Conservation (phyloP, 2,329 filamentous ascomycete genomes). For the Pseudopithomyces maydicus region DNA sequence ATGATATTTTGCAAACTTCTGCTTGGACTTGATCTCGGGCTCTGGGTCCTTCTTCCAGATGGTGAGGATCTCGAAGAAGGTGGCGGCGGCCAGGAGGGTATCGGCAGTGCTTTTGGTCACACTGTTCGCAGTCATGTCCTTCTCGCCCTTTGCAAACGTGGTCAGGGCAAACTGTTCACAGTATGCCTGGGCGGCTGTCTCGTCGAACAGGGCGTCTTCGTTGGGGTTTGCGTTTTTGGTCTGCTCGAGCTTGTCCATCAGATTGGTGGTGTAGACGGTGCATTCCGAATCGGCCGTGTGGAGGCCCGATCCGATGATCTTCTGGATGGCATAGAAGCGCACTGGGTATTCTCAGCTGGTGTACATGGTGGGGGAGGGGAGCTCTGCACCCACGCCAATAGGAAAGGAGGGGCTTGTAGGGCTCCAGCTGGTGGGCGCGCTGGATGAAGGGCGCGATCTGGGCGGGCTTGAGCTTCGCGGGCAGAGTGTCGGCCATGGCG, state of each 20-base stretch:
- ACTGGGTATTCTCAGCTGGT: constrained; percentile 29
- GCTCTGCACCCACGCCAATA: constrained; percentile 83
- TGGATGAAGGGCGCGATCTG: constrained; percentile 85
- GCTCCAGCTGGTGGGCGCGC: constrained; percentile 81
- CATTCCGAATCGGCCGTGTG: constrained; percentile 80
- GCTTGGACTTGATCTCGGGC: constrained; percentile 78
- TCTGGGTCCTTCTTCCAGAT: constrained; percentile 79
- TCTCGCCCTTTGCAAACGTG: constrained; percentile 83
- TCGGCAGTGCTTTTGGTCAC: constrained; percentile 91
- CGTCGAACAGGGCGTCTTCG: constrained; percentile 85
- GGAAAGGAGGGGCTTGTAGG: constrained; percentile 82
- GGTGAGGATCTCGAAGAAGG: constrained; percentile 85
- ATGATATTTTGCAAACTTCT: constrained; percentile 97
- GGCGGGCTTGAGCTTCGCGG: constrained; percentile 74
- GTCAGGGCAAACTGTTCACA: constrained; percentile 93
- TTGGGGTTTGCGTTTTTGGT: constrained; percentile 73
- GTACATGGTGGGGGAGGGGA: not conserved
- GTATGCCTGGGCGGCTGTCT: constrained; percentile 84
- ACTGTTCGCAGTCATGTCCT: constrained; percentile 79
- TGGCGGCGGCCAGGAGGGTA: constrained; percentile 89
- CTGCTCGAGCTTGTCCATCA: constrained; percentile 92
- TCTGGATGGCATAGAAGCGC: constrained; percentile 76
- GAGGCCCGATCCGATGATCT: constrained; percentile 80
- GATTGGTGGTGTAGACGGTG: constrained; percentile 75
- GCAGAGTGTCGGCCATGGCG: constrained; percentile 73